phyloP scores from a whole-genome alignment of 805 yeast genomes.

The Candida ipomoeae region DNA sequence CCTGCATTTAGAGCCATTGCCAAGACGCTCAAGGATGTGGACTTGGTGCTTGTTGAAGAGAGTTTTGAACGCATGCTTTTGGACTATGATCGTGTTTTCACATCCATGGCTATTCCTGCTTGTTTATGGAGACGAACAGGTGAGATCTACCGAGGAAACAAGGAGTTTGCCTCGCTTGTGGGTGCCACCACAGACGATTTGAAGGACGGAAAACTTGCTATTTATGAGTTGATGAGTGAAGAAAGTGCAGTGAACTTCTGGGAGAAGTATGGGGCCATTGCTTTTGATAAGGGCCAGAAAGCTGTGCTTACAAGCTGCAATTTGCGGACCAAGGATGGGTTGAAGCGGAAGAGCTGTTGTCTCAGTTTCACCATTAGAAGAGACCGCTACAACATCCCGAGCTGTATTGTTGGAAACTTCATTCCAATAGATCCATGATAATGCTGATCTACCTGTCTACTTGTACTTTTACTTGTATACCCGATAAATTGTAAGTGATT shows the following conservation, averaged over 20 bases:
- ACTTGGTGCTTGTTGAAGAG: slow-evolving; percentile 87
- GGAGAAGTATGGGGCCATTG: slow-evolving; percentile 96
- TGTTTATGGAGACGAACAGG: slow-evolving; percentile 97
- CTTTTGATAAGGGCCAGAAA: slow-evolving; percentile 92
- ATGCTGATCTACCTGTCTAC: too few species aligned
- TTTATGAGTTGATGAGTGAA: slow-evolving; percentile 91
- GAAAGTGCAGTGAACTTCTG: slow-evolving; percentile 95
- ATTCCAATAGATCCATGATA: slow-evolving; percentile 64
- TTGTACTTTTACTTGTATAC: not conserved
- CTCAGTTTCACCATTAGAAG: slow-evolving; percentile 91
- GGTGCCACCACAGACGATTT: slow-evolving; percentile 87
- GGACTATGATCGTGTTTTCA: slow-evolving; percentile 91
- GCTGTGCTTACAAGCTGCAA: slow-evolving; percentile 93
- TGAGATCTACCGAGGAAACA: slow-evolving; percentile 90
- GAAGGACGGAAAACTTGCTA: slow-evolving; percentile 87
- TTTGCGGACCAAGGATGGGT: slow-evolving; percentile 75
- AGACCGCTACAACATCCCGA: slow-evolving; percentile 90
- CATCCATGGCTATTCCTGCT: slow-evolving; percentile 97
- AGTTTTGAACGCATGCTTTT: slow-evolving; percentile 88
- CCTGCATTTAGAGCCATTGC: slow-evolving; percentile 95
- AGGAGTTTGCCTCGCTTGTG: slow-evolving; percentile 91
- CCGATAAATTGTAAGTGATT: not conserved
- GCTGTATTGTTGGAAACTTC: slow-evolving; percentile 93
- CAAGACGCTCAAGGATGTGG: slow-evolving; percentile 82
- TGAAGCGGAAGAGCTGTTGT: slow-evolving; percentile 79